These are phyloP conservation scores for Eimeria zaria DNA, from an alignment of 169 alveolate species.

Conservation along the genomic window DNA sequence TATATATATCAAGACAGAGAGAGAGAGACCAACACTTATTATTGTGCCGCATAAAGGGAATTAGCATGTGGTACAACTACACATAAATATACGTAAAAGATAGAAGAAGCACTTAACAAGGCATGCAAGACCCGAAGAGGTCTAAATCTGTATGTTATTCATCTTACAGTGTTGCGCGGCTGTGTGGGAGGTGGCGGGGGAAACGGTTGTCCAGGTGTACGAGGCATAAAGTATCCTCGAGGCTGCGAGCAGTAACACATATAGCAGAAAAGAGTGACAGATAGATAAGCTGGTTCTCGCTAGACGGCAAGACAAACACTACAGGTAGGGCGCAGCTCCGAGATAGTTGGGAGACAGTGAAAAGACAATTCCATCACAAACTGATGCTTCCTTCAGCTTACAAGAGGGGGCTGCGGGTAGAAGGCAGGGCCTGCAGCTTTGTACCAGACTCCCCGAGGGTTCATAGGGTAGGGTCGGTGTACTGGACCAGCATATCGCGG, in stretches of 20 bases:
- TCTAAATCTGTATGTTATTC: too few relatives aligned
- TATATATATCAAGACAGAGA: too few relatives aligned
- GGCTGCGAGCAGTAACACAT: neutral
- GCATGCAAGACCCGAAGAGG: too few relatives aligned
- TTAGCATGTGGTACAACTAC: too few relatives aligned
- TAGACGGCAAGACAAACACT: neutral
- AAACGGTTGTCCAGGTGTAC: neutral
- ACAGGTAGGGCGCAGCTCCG: too few relatives aligned
- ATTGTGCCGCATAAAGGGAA: too few relatives aligned
- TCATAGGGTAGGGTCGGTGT: neutral
- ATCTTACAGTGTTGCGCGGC: neutral
- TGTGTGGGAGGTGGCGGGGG: conserved; percentile 39
- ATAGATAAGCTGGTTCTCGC: neutral
- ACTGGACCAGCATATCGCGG: neutral
- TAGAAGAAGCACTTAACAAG: too few relatives aligned
- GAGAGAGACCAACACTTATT: too few relatives aligned
- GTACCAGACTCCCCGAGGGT: neutral
- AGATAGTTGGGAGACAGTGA: neutral
- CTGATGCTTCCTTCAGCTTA: neutral
- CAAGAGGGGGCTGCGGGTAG: conserved; percentile 18
- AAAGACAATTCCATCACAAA: neutral
- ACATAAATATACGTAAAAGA: too few relatives aligned
- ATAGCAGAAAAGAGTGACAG: neutral
- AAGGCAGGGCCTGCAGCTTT: neutral
- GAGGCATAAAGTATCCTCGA: neutral